Evolutionary conservation across 345 rosid species (phyloP).

Genomic region (Cochlearia excelsa): DNA sequence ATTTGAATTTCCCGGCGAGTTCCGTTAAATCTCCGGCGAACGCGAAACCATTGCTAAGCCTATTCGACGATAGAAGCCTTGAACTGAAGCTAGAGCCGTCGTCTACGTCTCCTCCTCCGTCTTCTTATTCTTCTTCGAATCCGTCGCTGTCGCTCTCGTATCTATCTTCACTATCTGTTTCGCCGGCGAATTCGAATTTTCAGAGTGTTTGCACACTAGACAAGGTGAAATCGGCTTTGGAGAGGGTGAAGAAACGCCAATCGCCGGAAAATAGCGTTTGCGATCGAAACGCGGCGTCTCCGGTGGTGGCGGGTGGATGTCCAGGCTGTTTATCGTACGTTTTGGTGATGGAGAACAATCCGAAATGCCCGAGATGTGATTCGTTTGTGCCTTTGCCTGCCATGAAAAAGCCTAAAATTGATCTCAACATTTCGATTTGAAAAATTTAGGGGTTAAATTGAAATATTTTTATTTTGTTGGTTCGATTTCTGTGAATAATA

Average conservation of each 20-base stretch:
- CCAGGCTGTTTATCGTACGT: constrained; percentile 85
- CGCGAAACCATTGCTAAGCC: constrained; percentile 38
- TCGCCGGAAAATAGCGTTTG: constrained; percentile 39
- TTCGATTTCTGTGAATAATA: constrained; percentile 26
- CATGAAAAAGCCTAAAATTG: constrained; percentile 62
- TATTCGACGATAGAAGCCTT: constrained; percentile 49
- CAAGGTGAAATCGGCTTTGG: constrained; percentile 73
- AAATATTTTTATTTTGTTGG: background rate
- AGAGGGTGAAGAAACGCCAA: constrained; percentile 54
- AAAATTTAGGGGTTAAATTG: background rate
- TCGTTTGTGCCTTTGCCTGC: constrained; percentile 51
- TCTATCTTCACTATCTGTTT: constrained; percentile 30
- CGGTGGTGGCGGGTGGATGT: constrained; percentile 72
- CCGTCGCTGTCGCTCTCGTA: constrained; percentile 23
- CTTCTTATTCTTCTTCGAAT: constrained; percentile 7
- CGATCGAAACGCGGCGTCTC: constrained; percentile 27
- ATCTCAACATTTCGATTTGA: constrained; percentile 75
- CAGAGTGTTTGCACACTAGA: constrained; percentile 93
- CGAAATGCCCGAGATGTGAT: constrained; percentile 80
- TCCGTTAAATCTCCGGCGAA: constrained; percentile 26
- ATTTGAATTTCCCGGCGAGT: constrained; percentile 55
- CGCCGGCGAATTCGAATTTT: constrained; percentile 34
- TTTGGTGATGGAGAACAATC: constrained; percentile 53
- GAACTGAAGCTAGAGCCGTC: constrained; percentile 44
- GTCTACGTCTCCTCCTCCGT: background rate